Percentiles rank a stretch among this genome's conserved stretches.
phyloP scores from a whole-genome alignment of 306 rosid genomes.

The Canavalia gladiata region DNA sequence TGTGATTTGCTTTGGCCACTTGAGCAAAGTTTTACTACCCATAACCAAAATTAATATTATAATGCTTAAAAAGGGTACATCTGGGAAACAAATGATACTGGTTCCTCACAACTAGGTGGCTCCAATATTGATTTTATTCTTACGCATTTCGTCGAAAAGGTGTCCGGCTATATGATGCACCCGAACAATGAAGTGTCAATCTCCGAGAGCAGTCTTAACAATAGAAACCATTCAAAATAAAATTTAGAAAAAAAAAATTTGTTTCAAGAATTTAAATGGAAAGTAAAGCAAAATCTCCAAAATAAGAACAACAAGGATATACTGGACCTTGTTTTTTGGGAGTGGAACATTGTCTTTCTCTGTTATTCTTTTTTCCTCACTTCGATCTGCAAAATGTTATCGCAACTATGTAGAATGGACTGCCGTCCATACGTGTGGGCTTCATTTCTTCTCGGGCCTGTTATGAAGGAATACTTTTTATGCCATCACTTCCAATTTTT shows the following conservation, averaged over 20 bases:
- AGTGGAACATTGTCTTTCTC: background rate
- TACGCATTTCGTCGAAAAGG: slow-evolving; percentile 46
- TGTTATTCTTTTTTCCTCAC: no score
- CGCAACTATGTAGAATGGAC: no score
- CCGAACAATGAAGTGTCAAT: background rate
- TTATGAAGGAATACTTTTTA: no score
- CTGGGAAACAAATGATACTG: slow-evolving; percentile 21
- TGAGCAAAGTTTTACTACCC: slow-evolving; percentile 73
- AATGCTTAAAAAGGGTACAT: slow-evolving; percentile 16
- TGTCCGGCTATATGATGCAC: background rate
- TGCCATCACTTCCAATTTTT: no score
- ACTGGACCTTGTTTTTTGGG: background rate
- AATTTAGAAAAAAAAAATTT: background rate
- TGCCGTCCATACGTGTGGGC: no score
- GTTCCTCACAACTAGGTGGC: slow-evolving; percentile 14
- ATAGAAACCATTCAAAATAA: background rate
- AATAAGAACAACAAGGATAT: background rate
- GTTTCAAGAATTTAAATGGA: background rate
- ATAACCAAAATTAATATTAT: slow-evolving; percentile 41
- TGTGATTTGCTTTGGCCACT: slow-evolving; percentile 77
- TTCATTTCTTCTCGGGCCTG: no score
- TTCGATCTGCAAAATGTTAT: no score
- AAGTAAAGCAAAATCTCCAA: background rate
- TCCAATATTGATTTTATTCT: slow-evolving; percentile 11
- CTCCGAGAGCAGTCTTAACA: background rate